Percentiles rank a stretch among this genome's conserved stretches.
phyloP scores from a whole-genome alignment of 805 yeast species.

The Cyberlindnera euphorbiae region DNA sequence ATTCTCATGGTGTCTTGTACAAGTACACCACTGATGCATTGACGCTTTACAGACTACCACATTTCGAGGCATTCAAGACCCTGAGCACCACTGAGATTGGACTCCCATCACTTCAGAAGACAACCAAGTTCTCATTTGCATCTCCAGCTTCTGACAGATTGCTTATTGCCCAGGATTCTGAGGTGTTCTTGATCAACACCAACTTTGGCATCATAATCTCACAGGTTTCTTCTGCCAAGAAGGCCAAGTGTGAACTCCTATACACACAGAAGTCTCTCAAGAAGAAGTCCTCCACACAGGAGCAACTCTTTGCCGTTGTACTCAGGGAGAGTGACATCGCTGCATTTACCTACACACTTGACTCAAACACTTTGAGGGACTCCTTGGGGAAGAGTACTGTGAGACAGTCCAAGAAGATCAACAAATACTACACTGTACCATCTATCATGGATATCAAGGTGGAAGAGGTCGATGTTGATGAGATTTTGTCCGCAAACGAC shows the following conservation, averaged over 20 bases:
- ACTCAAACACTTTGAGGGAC: slow-evolving; percentile 63
- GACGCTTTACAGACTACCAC: slow-evolving; percentile 20
- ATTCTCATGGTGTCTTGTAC: slow-evolving; percentile 19
- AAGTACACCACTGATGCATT: slow-evolving; percentile 17
- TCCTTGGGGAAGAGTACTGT: slow-evolving; percentile 57
- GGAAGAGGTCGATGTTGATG: slow-evolving; percentile 12
- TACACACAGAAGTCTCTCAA: no score
- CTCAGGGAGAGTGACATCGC: slow-evolving; percentile 21
- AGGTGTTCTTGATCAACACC: slow-evolving; percentile 34
- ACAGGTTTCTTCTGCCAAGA: slow-evolving; percentile 14
- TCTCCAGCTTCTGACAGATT: slow-evolving; percentile 27
- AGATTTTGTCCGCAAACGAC: slow-evolving; percentile 23
- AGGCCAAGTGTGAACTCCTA: slow-evolving; percentile 13
- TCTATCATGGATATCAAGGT: slow-evolving; percentile 24
- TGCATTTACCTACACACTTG: slow-evolving; percentile 47
- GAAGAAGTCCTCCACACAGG: slow-evolving; percentile 2
- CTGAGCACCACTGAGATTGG: slow-evolving; percentile 4
- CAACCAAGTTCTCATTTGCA: slow-evolving; percentile 11
- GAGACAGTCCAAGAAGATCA: slow-evolving; percentile 2
- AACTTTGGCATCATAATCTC: slow-evolving; percentile 26
- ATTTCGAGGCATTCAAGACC: slow-evolving; percentile 18
- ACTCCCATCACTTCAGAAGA: background rate
- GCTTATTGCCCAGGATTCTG: slow-evolving; percentile 20
- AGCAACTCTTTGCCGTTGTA: slow-evolving; percentile 19
- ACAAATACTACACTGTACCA: slow-evolving; percentile 19